These are phyloP conservation scores for Plantago lanceolata DNA, from an alignment of 305 asterid genomes.

Conservation along the genomic window DNA sequence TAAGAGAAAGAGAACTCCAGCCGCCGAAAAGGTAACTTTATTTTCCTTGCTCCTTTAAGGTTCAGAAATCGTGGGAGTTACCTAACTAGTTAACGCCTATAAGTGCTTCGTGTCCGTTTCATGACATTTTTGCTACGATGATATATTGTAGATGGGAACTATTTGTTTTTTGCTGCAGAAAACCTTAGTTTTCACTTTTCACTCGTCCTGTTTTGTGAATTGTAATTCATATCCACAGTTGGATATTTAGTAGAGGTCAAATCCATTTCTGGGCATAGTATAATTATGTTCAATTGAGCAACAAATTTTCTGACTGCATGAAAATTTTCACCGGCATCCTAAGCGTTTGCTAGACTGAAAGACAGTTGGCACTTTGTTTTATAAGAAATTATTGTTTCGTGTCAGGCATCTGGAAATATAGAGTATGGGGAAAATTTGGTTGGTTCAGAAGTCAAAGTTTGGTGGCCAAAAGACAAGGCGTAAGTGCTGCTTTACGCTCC, in stretches of 20 bases:
- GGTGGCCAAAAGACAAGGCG: constrained; percentile 83
- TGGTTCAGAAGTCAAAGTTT: constrained; percentile 75
- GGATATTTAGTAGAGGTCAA: background rate
- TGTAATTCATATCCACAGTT: background rate
- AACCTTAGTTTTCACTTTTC: background rate
- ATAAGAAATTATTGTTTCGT: constrained; percentile 16
- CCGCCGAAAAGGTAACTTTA: constrained; percentile 54
- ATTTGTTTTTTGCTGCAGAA: constrained; percentile 5
- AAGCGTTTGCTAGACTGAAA: constrained; percentile 2
- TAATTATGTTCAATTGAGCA: constrained; percentile 2
- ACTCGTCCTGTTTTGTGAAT: background rate
- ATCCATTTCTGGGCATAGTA: background rate
- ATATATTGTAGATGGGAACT: background rate
- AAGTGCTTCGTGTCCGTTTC: background rate
- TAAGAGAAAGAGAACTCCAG: constrained; percentile 64
- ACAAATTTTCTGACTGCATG: constrained; percentile 5
- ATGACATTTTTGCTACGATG: background rate
- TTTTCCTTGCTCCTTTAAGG: constrained; percentile 5
- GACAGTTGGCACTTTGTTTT: background rate
- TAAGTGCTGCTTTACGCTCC: constrained; percentile 39
- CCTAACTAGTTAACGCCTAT: background rate
- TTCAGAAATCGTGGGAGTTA: background rate
- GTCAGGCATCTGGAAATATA: constrained; percentile 51
- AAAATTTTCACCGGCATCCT: constrained; percentile 22
- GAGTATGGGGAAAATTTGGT: constrained; percentile 54